Evolutionary conservation across 257 asterid species (phyloP).

Genomic region (Gentiana macrophylla): DNA sequence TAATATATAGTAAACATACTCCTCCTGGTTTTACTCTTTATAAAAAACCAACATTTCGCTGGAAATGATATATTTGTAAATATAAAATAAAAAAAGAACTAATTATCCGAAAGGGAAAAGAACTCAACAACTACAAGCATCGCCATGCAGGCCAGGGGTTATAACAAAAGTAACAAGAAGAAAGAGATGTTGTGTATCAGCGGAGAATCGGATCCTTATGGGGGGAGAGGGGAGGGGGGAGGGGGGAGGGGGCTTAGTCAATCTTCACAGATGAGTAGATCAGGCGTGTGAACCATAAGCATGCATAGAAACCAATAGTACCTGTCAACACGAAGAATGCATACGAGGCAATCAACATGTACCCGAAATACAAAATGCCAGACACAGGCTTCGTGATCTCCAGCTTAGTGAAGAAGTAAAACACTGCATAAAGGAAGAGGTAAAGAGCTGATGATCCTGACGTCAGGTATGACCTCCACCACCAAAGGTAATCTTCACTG

Average conservation of each 20-base stretch:
- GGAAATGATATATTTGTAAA: too few relatives aligned
- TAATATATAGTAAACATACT: too few relatives aligned
- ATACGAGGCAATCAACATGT: conserved; percentile 77
- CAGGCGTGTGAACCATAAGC: conserved; percentile 89
- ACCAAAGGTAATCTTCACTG: conserved; percentile 90
- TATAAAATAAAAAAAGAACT: too few relatives aligned
- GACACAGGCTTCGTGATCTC: conserved; percentile 79
- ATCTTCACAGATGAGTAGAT: conserved; percentile 91
- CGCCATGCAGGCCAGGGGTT: too few relatives aligned
- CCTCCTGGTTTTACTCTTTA: too few relatives aligned
- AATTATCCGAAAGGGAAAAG: too few relatives aligned
- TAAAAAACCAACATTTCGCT: too few relatives aligned
- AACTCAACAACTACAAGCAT: too few relatives aligned
- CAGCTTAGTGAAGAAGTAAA: conserved; percentile 86
- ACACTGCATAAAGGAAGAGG: conserved; percentile 71
- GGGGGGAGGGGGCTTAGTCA: conserved; percentile 22
- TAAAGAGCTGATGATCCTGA: conserved; percentile 67
- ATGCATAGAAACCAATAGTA: conserved; percentile 75
- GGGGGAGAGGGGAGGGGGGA: too few relatives aligned
- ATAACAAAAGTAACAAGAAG: too few relatives aligned
- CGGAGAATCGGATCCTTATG: too few relatives aligned
- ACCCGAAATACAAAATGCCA: conserved; percentile 70
- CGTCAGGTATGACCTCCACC: conserved; percentile 83
- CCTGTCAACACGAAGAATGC: conserved; percentile 88
- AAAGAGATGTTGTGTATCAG: too few relatives aligned